Percentiles rank a stretch among this genome's conserved stretches.
Conservation (phyloP, 148 eudicot species). For the Heliamphora exappendiculata region DNA sequence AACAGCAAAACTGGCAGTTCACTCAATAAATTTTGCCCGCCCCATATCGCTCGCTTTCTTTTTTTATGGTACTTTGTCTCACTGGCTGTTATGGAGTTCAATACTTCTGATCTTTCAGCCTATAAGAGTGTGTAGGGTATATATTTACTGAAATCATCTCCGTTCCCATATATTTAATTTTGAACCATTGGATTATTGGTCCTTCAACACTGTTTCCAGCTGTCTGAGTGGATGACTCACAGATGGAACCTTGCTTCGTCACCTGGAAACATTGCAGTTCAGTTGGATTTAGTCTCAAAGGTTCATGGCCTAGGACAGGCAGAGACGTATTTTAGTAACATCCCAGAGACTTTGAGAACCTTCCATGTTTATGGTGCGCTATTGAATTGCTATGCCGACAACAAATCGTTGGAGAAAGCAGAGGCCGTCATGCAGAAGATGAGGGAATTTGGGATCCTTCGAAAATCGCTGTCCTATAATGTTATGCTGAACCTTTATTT, state of each 20-base stretch:
- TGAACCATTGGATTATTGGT: background rate
- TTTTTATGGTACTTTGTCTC: constrained; percentile 5
- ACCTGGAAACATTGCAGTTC: constrained; percentile 26
- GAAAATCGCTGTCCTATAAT: constrained; percentile 15
- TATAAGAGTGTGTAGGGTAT: background rate
- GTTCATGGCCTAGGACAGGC: constrained; percentile 37
- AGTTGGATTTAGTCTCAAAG: constrained; percentile 28
- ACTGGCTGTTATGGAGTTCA: background rate
- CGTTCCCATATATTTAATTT: background rate
- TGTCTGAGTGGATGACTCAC: constrained; percentile 27
- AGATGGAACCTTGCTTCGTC: background rate
- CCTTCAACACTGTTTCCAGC: constrained; percentile 1
- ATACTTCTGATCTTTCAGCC: background rate
- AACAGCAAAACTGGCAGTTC: background rate
- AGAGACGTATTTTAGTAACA: constrained; percentile 29
- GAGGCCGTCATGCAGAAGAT: constrained; percentile 38
- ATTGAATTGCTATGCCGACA: constrained; percentile 29
- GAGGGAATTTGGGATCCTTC: constrained; percentile 17
- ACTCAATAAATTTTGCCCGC: background rate
- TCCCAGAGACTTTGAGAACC: constrained; percentile 17
- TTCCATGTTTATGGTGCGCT: constrained; percentile 29
- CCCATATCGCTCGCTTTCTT: background rate
- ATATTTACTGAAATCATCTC: background rate
- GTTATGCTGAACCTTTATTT: constrained; percentile 38
- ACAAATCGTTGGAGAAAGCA: constrained; percentile 31